A percentile compares a stretch with the other conserved stretches of the same genome.
Evolutionary conservation across 78 protist species (phyloP).

Genomic region (Anaeramoeba flamelloides): DNA sequence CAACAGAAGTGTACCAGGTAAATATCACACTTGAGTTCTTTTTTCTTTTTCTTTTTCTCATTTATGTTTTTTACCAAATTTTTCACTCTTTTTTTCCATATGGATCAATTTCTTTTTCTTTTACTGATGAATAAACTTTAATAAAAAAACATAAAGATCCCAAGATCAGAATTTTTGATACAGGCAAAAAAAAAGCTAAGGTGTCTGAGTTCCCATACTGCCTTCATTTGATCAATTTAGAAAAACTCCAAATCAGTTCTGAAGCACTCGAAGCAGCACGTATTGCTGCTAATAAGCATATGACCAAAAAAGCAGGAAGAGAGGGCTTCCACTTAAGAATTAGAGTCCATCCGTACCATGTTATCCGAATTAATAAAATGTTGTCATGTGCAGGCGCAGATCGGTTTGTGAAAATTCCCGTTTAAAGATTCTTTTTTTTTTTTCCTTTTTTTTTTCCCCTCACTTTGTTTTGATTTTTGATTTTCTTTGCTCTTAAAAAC

Average conservation of each 20-base stretch:
- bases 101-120: no score
- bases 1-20: constrained; percentile 98
- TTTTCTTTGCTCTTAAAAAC: neutral
- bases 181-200: constrained; percentile 84
- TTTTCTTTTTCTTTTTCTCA: no score
- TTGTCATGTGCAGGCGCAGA: constrained; percentile 99
- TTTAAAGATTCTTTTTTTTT: neutral
- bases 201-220: constrained; percentile 93
- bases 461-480: neutral
- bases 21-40: constrained; percentile 12
- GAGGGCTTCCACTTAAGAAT: constrained; percentile 96
- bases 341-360: constrained; percentile 98
- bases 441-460: neutral
- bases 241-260: constrained; percentile 88
- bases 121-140: no score
- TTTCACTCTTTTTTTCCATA: no score
- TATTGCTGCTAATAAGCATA: constrained; percentile 82
- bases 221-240: constrained; percentile 87
- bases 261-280: constrained; percentile 99
- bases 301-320: constrained; percentile 78
- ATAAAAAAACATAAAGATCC: no score
- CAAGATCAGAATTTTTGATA: constrained; percentile 83
- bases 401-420: constrained; percentile 29
- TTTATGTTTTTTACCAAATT: no score
- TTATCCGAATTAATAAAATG: constrained; percentile 99